phyloP scores from a whole-genome alignment of 2,329 filamentous ascomycete species.

The Cladorrhinum sp. region DNA sequence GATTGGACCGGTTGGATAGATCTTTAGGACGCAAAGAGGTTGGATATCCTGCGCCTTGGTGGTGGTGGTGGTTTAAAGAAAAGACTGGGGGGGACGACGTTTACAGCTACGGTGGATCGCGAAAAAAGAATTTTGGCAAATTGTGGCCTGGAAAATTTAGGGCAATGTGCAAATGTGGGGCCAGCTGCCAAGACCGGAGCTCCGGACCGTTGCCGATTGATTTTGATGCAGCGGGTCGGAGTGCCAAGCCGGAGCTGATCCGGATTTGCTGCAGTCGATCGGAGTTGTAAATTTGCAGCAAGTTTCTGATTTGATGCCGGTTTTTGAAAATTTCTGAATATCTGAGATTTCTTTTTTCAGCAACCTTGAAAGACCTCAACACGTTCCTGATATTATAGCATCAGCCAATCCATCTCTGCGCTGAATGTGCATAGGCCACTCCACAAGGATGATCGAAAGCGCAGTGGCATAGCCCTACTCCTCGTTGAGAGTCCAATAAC shows the following conservation, averaged over 20 bases:
- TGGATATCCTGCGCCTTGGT: slow-evolving; percentile 75
- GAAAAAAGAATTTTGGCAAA: slow-evolving; percentile 8
- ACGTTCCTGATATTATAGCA: too few relatives aligned
- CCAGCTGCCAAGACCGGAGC: neutral
- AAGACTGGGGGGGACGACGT: neutral
- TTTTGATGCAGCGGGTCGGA: neutral
- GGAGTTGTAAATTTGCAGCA: neutral
- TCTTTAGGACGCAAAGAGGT: slow-evolving; percentile 59
- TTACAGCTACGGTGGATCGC: slow-evolving; percentile 6
- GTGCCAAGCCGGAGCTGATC: neutral
- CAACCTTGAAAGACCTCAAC: too few relatives aligned
- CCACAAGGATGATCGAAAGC: too few relatives aligned
- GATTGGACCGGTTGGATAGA: slow-evolving; percentile 21
- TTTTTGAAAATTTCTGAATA: too few relatives aligned
- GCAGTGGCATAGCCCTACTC: too few relatives aligned
- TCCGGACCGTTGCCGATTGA: neutral
- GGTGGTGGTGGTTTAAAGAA: slow-evolving; percentile 25
- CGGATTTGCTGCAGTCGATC: neutral
- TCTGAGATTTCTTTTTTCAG: too few relatives aligned
- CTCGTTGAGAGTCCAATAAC: too few relatives aligned
- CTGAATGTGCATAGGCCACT: too few relatives aligned
- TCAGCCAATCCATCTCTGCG: too few relatives aligned
- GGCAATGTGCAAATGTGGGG: slow-evolving; percentile 7
- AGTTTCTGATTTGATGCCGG: too few relatives aligned
- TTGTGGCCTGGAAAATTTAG: slow-evolving; percentile 22